Evolutionary conservation across 108 stramenopile species (phyloP), one percentile per base, ranked within the genome.

Genomic region (Skeletonema tropicum): DNA sequence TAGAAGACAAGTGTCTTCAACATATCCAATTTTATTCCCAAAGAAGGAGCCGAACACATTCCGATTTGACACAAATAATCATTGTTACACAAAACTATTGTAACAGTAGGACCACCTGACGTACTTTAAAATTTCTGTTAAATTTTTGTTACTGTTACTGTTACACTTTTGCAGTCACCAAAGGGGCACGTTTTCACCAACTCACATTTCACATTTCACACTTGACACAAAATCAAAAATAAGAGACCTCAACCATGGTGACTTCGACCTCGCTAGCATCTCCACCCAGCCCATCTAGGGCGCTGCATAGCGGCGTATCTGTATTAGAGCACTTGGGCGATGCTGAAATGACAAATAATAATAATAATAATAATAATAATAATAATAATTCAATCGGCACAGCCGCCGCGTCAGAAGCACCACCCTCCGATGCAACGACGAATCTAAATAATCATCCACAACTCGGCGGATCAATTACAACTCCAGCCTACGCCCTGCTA

Each of bases 401-500:
- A 39, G 38, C 38, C 11, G 33, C 39, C 9, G 39, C 5, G 42
- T 15, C 42, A 4, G 14, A 15, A n/a, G 15, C 42, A n/a, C 15
- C 5, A n/a, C 15, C 42, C 3, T 45, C 42, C 14, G 15, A 45
- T 45, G 42, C 26, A 29, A 29, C 42, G 15, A 15, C 10, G 0
- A 39, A 39, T 49, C 48, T 10, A 25, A n/a, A n/a, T n/a, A 29
- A 29, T 29, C 26, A 29, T 29, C 26, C 26, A 29, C 52, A 7
- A 7, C 52, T 55, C 52, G 52, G 52, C 15, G 66, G 66, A 23
- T 60, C 66, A 9, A 48, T 30, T 0, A 10, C 30, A 14, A 26
- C 41, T 26, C 71, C 71, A 3, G 71, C 71, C 19, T 72, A 72
- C 41, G 71, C 71, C 63, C 62, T 72, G 3, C 64, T 72, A 11